A percentile compares a stretch with the other conserved stretches of the same genome.
phyloP scores from a whole-genome alignment of 495 filamentous ascomycete genomes.

The Penicillium subrubescens region DNA sequence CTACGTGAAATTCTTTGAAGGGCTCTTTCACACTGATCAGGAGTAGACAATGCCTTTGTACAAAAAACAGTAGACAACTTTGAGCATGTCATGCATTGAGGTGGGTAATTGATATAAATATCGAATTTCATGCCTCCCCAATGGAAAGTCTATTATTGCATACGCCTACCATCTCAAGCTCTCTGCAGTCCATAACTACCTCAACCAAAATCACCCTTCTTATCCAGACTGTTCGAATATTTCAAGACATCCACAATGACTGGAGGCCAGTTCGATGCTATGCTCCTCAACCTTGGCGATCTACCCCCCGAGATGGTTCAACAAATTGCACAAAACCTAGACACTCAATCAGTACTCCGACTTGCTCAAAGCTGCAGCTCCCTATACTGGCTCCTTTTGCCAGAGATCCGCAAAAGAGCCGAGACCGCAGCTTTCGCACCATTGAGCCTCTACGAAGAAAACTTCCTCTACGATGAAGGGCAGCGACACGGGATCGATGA shows the following conservation, averaged over 20 bases:
- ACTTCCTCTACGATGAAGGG: neutral
- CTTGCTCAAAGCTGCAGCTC: neutral
- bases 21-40: neutral
- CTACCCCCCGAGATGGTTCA: constrained; percentile 1
- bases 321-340: neutral
- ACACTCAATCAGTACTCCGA: neutral
- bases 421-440: neutral
- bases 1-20: neutral
- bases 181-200: no score
- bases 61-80: neutral
- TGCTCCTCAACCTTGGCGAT: neutral
- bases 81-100: neutral
- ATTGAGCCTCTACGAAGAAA: neutral
- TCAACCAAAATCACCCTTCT: neutral
- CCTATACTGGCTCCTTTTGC: neutral
- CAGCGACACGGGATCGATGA: constrained; percentile 2
- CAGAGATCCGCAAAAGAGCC: neutral
- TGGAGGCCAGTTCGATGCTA: neutral
- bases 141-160: neutral
- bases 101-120: neutral
- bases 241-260: neutral
- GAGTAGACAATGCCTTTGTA: neutral
- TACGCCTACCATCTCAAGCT: neutral
- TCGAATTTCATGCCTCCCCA: neutral
- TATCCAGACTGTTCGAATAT: neutral